Evolutionary conservation across 2,329 filamentous ascomycete species (phyloP), one percentile per base, ranked within the genome.

Genomic region (Sporothrix dimorphospora): DNA sequence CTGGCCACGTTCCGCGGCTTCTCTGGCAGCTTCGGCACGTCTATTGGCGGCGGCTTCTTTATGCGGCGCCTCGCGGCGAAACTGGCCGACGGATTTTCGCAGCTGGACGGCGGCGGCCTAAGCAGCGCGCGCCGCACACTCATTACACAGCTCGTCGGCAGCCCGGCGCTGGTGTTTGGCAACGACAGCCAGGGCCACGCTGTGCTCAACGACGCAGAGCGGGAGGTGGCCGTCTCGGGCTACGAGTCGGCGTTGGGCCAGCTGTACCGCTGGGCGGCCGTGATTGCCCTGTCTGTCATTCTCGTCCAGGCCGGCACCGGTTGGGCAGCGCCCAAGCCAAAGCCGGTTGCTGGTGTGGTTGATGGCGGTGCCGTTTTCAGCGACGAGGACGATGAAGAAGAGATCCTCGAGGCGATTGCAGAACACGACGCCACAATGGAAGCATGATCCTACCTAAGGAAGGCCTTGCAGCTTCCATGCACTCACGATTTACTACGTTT

Each of bases 1-100:
- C 81, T 95, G 4, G 89, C 91, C 38, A 97, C 93, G 0, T 95
- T 95, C 81, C 87, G 94, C 4, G 92, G 92, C 5, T 94, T 96
- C 75, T 92, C 92, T 0, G 92, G 92, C 16, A 92, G 89, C 69
- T 96, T 97, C 76, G 93, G 93, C 2, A 91, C 91, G 1, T 89
- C 93, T 0, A 91, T 95, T 65, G 92, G 92, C 2, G 93, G 93
- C 2, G 93, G 93, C 0, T 84, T 92, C 70, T 95, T 94, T 78
- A 85, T 87, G 53, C 86, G 92, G 5, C 83, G 88, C 1, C 80
- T 95, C 42, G 83, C 85, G 61, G 80, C 76, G 1, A 82, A 83
- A 0, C 82, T 95, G 1, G 82, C 84, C n/a, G 76, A 80, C 0
- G 88, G 89, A 0, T 94, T 93, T 75, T 78, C 80, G 4, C 73